Evolutionary conservation across 1,284 basidiomycete species (phyloP).

Genomic region (Boletus smithii): DNA sequence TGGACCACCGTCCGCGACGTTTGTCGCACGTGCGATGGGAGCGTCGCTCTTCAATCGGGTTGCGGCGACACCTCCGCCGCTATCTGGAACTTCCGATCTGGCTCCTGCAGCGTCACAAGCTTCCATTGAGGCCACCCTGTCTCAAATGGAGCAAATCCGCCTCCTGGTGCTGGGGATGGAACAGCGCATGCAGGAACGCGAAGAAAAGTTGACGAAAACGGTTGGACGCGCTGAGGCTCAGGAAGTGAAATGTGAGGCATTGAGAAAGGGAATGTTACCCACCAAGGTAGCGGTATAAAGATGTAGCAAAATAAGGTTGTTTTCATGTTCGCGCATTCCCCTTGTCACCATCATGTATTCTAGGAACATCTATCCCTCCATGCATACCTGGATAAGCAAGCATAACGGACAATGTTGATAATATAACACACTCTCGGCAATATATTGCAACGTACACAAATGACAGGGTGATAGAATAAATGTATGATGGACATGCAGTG

Average conservation of each 20-base stretch:
- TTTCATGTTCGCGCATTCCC: slow-evolving; percentile 13
- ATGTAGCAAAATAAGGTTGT: background rate
- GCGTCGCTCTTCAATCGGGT: slow-evolving; percentile 22
- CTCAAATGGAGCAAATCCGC: slow-evolving; percentile 68
- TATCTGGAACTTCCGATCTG: slow-evolving; percentile 17
- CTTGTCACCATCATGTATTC: slow-evolving; percentile 21
- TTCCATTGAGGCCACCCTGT: slow-evolving; percentile 35
- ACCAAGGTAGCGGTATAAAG: slow-evolving; percentile 15
- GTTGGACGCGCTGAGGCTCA: slow-evolving; percentile 62
- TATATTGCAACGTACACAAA: slow-evolving; percentile 33
- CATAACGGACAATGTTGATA: slow-evolving; percentile 2
- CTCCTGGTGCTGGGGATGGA: slow-evolving; percentile 74
- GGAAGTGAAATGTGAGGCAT: slow-evolving; percentile 36
- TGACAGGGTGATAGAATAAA: slow-evolving; percentile 26
- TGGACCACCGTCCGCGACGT: slow-evolving; percentile 34
- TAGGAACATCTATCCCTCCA: slow-evolving; percentile 16
- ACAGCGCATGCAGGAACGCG: slow-evolving; percentile 61
- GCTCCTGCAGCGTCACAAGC: slow-evolving; percentile 19
- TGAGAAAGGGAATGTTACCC: slow-evolving; percentile 25
- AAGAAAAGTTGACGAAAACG: slow-evolving; percentile 58
- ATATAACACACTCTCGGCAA: slow-evolving; percentile 24
- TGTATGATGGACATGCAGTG: slow-evolving; percentile 27
- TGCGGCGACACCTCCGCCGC: slow-evolving; percentile 12
- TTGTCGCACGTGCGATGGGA: slow-evolving; percentile 29
- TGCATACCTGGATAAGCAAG: slow-evolving; percentile 1